Base-by-base conservation (phyloP, 2,329 filamentous ascomycete species). In the Alternaria burnsii region DNA sequence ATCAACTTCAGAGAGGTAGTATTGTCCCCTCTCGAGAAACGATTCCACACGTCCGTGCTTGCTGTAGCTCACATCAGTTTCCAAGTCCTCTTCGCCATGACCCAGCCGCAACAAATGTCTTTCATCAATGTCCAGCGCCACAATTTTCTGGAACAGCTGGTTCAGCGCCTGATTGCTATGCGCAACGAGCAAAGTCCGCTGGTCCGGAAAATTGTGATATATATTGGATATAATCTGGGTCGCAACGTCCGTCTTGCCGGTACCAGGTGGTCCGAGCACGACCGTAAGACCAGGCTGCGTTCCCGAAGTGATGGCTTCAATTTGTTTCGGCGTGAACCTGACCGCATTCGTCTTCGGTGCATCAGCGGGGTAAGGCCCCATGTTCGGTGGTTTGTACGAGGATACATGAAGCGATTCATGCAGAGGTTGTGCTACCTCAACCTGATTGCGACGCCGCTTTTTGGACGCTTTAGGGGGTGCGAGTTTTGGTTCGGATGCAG, bases 141-240 rank as follows among this genome's bases (percentile, higher is more conserved):
- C 90, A 63, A 99, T 99, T 82, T 99, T 99, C 71, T 96, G 92
- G 81, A 99, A 99, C 1, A 99, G 85, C 76, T 99, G 95, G 73
- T 99, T 99, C 10, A 99, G 83, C 2, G 95, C 96, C 78, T 99
- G 96, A 75, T 99, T 99, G 79, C 94, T 98, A 78, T 99, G 95
- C 5, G 95, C 95, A 65, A 99, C 88, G 41, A 99, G 87, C 18
- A 99, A 82, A 0, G 95, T 99, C 70, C 93, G 91, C 78, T 99
- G 93, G 65, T 90, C 85, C 8, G 95, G 94, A 76, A 97, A 99
- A 80, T 98, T 97, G 82, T 98, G 94, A 76, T 99, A 99, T 70
- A 99, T 91, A 78, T 98, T 97, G 82, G 92, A 97, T 81, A 99
- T 99, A 76, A 98, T 96, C 78, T 99, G 95, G 5, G 94, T 97